Percentiles rank a stretch among this genome's conserved stretches.
Conservation (phyloP, 352 stramenopile species). For the Globisporangium parvum region DNA sequence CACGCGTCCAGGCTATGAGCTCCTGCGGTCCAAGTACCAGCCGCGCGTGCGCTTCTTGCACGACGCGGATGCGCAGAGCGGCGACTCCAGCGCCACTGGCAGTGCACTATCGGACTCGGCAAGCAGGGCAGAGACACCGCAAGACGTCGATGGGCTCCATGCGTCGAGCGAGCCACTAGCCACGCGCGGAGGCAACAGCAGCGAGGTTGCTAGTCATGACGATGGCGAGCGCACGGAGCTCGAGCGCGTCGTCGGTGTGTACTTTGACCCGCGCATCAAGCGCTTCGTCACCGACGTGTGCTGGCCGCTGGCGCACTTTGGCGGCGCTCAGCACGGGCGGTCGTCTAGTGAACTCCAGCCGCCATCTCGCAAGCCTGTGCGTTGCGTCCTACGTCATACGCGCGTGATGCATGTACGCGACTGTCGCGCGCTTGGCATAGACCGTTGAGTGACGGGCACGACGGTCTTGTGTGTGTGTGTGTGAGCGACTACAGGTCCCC, state of each 20-base stretch:
- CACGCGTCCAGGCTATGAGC: slow-evolving; percentile 8
- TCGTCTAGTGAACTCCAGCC: neutral
- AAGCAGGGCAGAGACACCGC: too few relatives aligned
- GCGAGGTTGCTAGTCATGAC: neutral
- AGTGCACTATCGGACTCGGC: too few relatives aligned
- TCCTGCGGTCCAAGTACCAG: slow-evolving; percentile 9
- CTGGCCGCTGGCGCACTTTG: slow-evolving; percentile 46
- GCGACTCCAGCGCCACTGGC: neutral
- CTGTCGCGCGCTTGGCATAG: too few relatives aligned
- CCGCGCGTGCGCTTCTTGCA: slow-evolving; percentile 8
- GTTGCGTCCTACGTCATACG: neutral
- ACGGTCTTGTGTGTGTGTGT: neutral
- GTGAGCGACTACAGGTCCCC: slow-evolving; percentile 11
- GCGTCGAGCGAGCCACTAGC: neutral
- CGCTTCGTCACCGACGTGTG: slow-evolving; percentile 31
- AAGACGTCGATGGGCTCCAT: neutral
- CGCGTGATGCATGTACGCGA: neutral
- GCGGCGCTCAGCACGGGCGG: neutral
- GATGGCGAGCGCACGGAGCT: neutral
- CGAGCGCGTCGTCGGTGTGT: slow-evolving; percentile 23
- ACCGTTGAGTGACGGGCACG: neutral
- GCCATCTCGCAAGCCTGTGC: neutral
- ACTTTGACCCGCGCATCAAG: slow-evolving; percentile 33
- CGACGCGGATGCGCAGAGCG: neutral
- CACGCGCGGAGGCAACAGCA: neutral